Percentiles rank a stretch among this genome's conserved stretches.
These are phyloP conservation scores for Aspergillus leporis DNA, from an alignment of 495 filamentous ascomycete genomes.

Conservation along the genomic window DNA sequence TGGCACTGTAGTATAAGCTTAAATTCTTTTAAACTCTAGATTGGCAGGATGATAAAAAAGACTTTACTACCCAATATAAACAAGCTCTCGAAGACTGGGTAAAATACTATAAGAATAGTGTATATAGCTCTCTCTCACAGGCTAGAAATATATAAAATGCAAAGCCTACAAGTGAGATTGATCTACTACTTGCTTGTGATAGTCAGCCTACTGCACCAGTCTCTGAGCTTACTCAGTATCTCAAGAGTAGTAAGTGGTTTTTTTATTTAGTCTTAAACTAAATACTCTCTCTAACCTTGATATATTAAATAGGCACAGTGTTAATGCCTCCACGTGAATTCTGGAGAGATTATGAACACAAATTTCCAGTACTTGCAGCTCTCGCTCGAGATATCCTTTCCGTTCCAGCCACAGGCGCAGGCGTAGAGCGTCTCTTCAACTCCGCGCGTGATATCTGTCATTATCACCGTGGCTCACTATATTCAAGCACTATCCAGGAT, in stretches of 20 bases:
- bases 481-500: conserved; percentile 8
- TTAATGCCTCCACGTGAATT: neutral
- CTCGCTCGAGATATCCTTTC: too few relatives aligned
- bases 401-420: too few relatives aligned
- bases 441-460: too few relatives aligned
- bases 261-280: neutral
- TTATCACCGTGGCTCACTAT: too few relatives aligned
- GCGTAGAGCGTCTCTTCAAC: too few relatives aligned
- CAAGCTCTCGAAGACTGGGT: neutral
- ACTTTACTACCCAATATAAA: conserved; percentile 7
- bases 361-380: too few relatives aligned
- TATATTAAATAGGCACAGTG: neutral
- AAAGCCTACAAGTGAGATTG: neutral
- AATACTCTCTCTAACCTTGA: neutral
- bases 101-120: too few relatives aligned
- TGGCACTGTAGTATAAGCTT: conserved; percentile 17
- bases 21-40: conserved; percentile 18
- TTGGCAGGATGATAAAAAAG: conserved; percentile 13
- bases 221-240: conserved; percentile 8
- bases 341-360: conserved; percentile 8
- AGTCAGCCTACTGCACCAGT: neutral
- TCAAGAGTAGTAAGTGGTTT: conserved; percentile 7
- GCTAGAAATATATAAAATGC: neutral
- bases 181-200: neutral
- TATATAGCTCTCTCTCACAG: too few relatives aligned